These are phyloP conservation scores for Chalciporus piperatus DNA, from an alignment of 768 basidiomycete genomes.

Conservation along the genomic window DNA sequence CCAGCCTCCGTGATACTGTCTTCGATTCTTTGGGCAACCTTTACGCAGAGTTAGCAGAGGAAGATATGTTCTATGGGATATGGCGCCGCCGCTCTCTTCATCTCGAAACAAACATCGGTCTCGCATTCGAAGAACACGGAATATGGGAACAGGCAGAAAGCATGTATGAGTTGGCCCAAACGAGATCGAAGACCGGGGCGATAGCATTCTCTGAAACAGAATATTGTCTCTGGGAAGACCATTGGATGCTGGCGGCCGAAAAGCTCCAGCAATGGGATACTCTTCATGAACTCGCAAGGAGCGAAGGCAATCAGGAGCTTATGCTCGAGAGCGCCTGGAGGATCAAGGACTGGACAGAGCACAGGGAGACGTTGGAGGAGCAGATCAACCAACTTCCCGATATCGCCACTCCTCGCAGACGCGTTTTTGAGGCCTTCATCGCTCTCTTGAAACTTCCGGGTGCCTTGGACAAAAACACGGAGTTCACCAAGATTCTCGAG, in stretches of 20 bases:
- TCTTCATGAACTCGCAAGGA: conserved; percentile 84
- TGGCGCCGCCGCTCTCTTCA: conserved; percentile 92
- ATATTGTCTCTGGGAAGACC: conserved; percentile 98
- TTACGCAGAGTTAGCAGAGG: conserved; percentile 94
- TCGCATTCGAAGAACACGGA: conserved; percentile 93
- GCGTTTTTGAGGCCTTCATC: conserved; percentile 96
- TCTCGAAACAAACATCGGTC: conserved; percentile 81
- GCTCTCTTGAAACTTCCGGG: conserved; percentile 83
- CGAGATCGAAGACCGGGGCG: conserved; percentile 71
- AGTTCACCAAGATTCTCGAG: conserved; percentile 86
- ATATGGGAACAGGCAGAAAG: conserved; percentile 93
- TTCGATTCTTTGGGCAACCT: conserved; percentile 91
- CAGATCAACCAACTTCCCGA: conserved; percentile 79
- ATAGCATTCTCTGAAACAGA: conserved; percentile 93
- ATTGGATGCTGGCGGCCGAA: conserved; percentile 94
- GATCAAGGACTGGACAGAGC: conserved; percentile 86
- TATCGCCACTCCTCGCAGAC: conserved; percentile 88
- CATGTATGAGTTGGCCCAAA: conserved; percentile 89
- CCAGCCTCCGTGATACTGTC: conserved; percentile 74
- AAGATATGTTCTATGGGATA: conserved; percentile 95
- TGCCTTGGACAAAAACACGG: conserved; percentile 77
- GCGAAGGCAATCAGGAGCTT: conserved; percentile 88
- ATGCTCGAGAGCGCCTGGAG: conserved; percentile 96
- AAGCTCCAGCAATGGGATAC: conserved; percentile 99
- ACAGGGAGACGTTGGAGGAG: conserved; percentile 73